Evolutionary conservation across 1,284 basidiomycete species (phyloP).

Genomic region (Neolentinus lepideus): DNA sequence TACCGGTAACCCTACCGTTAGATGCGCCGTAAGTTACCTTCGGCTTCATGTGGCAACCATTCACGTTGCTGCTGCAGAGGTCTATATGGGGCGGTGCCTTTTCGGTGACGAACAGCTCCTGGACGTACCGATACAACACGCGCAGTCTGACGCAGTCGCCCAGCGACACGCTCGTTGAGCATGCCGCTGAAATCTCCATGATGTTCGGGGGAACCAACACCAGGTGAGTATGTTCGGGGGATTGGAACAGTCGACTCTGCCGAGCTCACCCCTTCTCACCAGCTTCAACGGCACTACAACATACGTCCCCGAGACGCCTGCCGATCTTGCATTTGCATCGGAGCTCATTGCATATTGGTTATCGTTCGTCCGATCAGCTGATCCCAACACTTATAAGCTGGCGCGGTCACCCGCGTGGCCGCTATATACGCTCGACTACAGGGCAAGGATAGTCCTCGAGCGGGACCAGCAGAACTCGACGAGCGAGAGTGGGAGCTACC

Average conservation of each 20-base stretch:
- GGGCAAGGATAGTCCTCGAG: constrained; percentile 37
- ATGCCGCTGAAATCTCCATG: constrained; percentile 58
- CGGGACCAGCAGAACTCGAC: constrained; percentile 25
- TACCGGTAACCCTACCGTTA: constrained; percentile 41
- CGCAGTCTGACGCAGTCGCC: constrained; percentile 31
- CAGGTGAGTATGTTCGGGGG: constrained; percentile 29
- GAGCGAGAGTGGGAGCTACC: constrained; percentile 31
- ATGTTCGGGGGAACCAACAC: constrained; percentile 53
- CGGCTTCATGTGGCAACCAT: not conserved
- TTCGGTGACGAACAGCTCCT: constrained; percentile 26
- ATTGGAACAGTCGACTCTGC: not conserved
- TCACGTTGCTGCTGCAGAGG: constrained; percentile 23
- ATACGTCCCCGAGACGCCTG: constrained; percentile 30
- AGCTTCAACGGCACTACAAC: constrained; percentile 40
- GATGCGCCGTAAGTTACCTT: constrained; percentile 37
- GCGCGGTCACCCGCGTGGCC: constrained; percentile 37
- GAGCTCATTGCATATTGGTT: constrained; percentile 57
- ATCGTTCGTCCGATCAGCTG: constrained; percentile 46
- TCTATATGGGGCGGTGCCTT: constrained; percentile 38
- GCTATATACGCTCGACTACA: constrained; percentile 20
- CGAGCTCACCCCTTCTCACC: not conserved
- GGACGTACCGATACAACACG: constrained; percentile 55
- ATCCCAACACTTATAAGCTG: constrained; percentile 48
- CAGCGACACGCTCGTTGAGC: constrained; percentile 26
- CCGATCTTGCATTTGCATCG: constrained; percentile 38